A percentile compares a stretch with the other conserved stretches of the same genome.
Evolutionary conservation across 2,329 filamentous ascomycete species (phyloP).

Genomic region (Rhinocladiella similis): DNA sequence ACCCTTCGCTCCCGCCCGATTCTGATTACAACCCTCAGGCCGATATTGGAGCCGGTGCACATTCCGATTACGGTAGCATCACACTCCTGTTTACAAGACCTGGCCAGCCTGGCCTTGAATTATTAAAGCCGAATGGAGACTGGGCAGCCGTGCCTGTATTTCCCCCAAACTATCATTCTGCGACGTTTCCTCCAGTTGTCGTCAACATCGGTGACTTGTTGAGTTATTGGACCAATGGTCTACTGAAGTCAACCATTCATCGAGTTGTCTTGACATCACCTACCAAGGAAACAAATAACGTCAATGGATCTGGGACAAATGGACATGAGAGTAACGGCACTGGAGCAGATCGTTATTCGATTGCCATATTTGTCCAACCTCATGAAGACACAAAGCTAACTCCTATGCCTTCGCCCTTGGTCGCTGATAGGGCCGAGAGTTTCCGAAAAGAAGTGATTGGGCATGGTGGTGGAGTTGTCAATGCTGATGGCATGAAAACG

Average conservation of each 20-base stretch:
- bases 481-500: constrained; percentile 31
- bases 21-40: constrained; percentile 27
- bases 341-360: constrained; percentile 53
- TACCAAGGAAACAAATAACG: constrained; percentile 12
- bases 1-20: constrained; percentile 6
- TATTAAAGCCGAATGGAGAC: constrained; percentile 61
- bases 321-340: not conserved
- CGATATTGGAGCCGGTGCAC: constrained; percentile 17
- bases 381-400: constrained; percentile 55
- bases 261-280: constrained; percentile 71
- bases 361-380: constrained; percentile 66
- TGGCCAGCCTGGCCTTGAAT: constrained; percentile 83
- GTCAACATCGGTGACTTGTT: constrained; percentile 70
- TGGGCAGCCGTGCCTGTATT: constrained; percentile 69
- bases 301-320: not conserved
- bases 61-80: constrained; percentile 47
- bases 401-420: constrained; percentile 54
- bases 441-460: constrained; percentile 39
- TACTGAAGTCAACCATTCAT: constrained; percentile 86
- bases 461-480: constrained; percentile 41
- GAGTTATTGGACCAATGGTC: constrained; percentile 85
- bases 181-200: constrained; percentile 63
- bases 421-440: constrained; percentile 37
- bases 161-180: constrained; percentile 49
- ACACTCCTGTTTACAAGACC: constrained; percentile 79